These are phyloP conservation scores for Penicillium argentinense DNA, from an alignment of 495 filamentous ascomycete genomes.

Conservation along the genomic window DNA sequence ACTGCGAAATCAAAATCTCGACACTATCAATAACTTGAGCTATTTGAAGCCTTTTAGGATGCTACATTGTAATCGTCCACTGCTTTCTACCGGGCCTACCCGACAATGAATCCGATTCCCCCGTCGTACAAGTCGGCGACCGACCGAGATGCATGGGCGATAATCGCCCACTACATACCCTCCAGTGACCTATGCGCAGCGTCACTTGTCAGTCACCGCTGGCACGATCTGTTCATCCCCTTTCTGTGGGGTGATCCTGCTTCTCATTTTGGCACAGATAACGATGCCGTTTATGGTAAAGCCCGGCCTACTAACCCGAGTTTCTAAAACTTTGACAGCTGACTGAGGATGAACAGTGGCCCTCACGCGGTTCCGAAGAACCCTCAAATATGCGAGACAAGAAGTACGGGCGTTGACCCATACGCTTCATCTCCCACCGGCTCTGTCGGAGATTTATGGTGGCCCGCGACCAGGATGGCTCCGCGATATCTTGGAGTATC, in stretches of 20 bases:
- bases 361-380: slow-evolving; percentile 61
- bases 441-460: slow-evolving; percentile 64
- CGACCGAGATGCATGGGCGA: slow-evolving; percentile 58
- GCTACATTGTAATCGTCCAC: no score
- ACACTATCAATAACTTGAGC: no score
- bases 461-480: slow-evolving; percentile 63
- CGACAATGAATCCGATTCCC: slow-evolving; percentile 52
- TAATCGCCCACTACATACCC: slow-evolving; percentile 61
- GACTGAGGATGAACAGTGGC: slow-evolving; percentile 56
- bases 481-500: slow-evolving; percentile 57
- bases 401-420: slow-evolving; percentile 58
- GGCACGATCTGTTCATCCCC: slow-evolving; percentile 61
- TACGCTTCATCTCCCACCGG: slow-evolving; percentile 66
- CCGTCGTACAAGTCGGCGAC: slow-evolving; percentile 62
- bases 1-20: no score
- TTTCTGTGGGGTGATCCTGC: slow-evolving; percentile 67
- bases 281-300: slow-evolving; percentile 62
- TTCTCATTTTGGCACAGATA: slow-evolving; percentile 61
- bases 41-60: no score
- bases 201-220: slow-evolving; percentile 56
- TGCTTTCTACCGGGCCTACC: background rate
- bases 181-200: slow-evolving; percentile 59
- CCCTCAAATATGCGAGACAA: slow-evolving; percentile 53
- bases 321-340: background rate
- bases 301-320: background rate